phyloP scores from a whole-genome alignment of 1,139 yeast genomes.

The Debaryomyces udenii region DNA sequence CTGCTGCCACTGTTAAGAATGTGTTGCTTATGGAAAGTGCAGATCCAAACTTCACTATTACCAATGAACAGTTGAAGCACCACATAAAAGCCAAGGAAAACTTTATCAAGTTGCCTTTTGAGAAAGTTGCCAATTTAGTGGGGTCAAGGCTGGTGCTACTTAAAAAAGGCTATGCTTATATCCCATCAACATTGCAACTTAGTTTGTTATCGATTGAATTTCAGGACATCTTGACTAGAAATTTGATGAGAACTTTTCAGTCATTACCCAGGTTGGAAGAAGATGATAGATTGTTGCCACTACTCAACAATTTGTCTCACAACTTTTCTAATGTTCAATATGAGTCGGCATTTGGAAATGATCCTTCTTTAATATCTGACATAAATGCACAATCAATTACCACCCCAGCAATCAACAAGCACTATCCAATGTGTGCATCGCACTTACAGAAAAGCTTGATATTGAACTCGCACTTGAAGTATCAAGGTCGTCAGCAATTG shows the following conservation, averaged over 20 bases:
- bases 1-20: constrained; percentile 38
- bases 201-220: constrained; percentile 71
- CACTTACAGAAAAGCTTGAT: constrained; percentile 65
- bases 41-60: constrained; percentile 32
- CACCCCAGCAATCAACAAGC: constrained; percentile 55
- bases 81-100: constrained; percentile 55
- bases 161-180: constrained; percentile 73
- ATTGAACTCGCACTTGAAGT: constrained; percentile 71
- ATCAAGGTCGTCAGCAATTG: constrained; percentile 82
- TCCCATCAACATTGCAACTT: constrained; percentile 81
- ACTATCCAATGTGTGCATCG: constrained; percentile 84
- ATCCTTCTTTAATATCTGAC: constrained; percentile 44
- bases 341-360: constrained; percentile 32
- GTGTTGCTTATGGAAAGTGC: constrained; percentile 32
- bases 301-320: constrained; percentile 73
- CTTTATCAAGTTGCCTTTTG: constrained; percentile 85
- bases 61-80: constrained; percentile 45
- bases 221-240: constrained; percentile 51
- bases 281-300: constrained; percentile 85
- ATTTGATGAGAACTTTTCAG: constrained; percentile 71
- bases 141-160: constrained; percentile 70
- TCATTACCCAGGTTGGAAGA: constrained; percentile 85
- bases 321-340: constrained; percentile 70
- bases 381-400: constrained; percentile 68
- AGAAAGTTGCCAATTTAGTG: constrained; percentile 75